Base-by-base conservation (phyloP, 352 stramenopile species). In the Peronospora tabacina region DNA sequence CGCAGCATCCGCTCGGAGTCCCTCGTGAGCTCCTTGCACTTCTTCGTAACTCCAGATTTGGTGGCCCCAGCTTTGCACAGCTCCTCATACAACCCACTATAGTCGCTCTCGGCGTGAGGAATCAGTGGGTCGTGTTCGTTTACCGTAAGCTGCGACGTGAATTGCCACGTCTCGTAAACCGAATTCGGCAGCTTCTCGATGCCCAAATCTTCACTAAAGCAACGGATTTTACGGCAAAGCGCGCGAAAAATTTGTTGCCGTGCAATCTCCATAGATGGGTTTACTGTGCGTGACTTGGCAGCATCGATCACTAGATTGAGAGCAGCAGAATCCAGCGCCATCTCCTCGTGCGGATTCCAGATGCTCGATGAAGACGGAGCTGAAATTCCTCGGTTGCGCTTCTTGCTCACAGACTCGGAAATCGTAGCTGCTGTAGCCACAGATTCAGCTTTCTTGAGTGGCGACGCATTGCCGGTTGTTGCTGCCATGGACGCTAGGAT, bases 81-180 rank as follows among this genome's bases (percentile, higher is more conserved):
- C 66, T 90, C 77, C 32, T 90, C 75, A 22, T 75, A 72, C 13
- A 90, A 61, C 0, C 76, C 78, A 28, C 62, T 78, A 52, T 87
- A 87, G 58, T 90, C 77, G 20, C 78, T 89, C 0, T 45, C 61
- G 0, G 67, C 72, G 30, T 87, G 75, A n/a, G 78, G 75, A 26
- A 92, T 81, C 11, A 89, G 50, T 38, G 81, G 78, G 43, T 92
- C 82, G 15, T 66, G 67, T 45, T 88, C 72, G 15, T 72, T 69
- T n/a, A 82, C 70, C 3, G 68, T 86, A 19, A 93, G 63, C 34
- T 72, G 66, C 26, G 78, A 87, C 36, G 75, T 86, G 48, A 90
- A 87, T 50, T 93, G 79, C 82, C 79, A 93, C 22, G 75, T 85
- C 62, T 93, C 82, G 61, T 84, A 89, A n/a, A 65, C 75, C 48